These are phyloP conservation scores for Anisodus acutangulus DNA, from an alignment of 257 asterid species.

Conservation along the genomic window DNA sequence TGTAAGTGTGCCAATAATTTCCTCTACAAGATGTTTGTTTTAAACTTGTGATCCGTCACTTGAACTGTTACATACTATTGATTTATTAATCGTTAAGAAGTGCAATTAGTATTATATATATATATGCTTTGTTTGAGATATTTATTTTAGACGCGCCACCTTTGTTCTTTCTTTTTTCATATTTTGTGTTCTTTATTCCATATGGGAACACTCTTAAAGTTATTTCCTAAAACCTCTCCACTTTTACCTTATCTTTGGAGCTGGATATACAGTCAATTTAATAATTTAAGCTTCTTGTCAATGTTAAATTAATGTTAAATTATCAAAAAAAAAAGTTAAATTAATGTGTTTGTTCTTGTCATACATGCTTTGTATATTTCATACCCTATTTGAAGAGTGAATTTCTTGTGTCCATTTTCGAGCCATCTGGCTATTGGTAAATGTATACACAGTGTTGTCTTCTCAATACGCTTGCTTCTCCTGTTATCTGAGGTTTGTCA, in stretches of 20 bases:
- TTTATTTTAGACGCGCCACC: constrained; percentile 12
- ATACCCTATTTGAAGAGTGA: constrained; percentile 2
- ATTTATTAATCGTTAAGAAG: not conserved
- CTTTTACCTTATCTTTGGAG: not conserved
- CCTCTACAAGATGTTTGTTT: constrained; percentile 12
- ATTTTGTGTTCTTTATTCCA: not conserved
- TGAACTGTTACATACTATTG: not conserved
- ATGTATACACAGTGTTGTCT: not conserved
- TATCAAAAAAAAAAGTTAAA: not conserved
- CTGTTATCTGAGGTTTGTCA: not conserved
- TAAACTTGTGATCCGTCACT: not conserved
- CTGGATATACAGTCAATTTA: not conserved
- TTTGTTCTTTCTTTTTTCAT: not conserved
- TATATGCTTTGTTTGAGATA: not conserved
- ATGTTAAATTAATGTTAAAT: not conserved
- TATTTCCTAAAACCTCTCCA: not conserved
- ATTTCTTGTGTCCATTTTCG: not conserved
- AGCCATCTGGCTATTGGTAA: constrained; percentile 22
- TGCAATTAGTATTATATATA: not conserved
- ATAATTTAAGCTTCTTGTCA: too few species aligned
- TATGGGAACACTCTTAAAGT: not conserved
- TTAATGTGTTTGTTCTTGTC: constrained; percentile 7
- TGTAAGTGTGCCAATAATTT: not conserved
- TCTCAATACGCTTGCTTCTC: constrained; percentile 11
- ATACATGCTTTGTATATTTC: constrained; percentile 2